Percentiles rank a stretch among this genome's conserved stretches.
Evolutionary conservation across 2,329 filamentous ascomycete genomes (phyloP).

Genomic region (Ceratocystis albifundus): DNA sequence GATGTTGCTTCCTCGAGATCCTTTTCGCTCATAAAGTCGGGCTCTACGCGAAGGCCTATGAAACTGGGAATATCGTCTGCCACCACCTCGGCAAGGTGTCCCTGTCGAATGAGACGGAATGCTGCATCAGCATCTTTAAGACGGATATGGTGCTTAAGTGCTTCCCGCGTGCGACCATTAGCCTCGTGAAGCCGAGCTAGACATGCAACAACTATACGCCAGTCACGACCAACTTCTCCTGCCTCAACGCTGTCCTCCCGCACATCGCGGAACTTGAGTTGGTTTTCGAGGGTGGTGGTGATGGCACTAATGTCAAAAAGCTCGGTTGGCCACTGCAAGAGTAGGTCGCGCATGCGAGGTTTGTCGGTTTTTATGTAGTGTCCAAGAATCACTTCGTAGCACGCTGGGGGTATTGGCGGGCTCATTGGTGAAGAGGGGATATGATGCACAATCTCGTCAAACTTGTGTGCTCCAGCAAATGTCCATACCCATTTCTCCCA

Average conservation of each 20-base stretch:
- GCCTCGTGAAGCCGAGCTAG: slow-evolving; percentile 76
- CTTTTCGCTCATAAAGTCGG: slow-evolving; percentile 45
- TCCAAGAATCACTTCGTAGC: slow-evolving; percentile 81
- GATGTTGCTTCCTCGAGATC: slow-evolving; percentile 71
- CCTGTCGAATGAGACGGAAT: slow-evolving; percentile 73
- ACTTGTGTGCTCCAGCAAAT: slow-evolving; percentile 74
- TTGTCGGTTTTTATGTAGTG: slow-evolving; percentile 78
- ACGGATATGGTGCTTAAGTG: slow-evolving; percentile 76
- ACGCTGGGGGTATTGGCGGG: slow-evolving; percentile 64
- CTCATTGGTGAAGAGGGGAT: slow-evolving; percentile 68
- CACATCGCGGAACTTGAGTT: slow-evolving; percentile 64
- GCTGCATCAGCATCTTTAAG: slow-evolving; percentile 85
- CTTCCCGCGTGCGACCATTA: slow-evolving; percentile 68
- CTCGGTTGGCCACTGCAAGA: slow-evolving; percentile 74
- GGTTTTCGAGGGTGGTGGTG: slow-evolving; percentile 67
- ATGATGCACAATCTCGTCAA: slow-evolving; percentile 78
- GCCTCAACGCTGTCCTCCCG: slow-evolving; percentile 64
- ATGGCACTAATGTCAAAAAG: slow-evolving; percentile 71
- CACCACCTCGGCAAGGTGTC: slow-evolving; percentile 80
- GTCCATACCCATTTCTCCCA: slow-evolving; percentile 97
- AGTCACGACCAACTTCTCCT: slow-evolving; percentile 63
- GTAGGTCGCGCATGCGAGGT: slow-evolving; percentile 60
- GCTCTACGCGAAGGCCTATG: slow-evolving; percentile 70
- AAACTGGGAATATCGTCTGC: slow-evolving; percentile 83
- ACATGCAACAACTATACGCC: slow-evolving; percentile 78